Base-by-base conservation (phyloP, 2,329 filamentous ascomycete species). In the Aspergillus felis region DNA sequence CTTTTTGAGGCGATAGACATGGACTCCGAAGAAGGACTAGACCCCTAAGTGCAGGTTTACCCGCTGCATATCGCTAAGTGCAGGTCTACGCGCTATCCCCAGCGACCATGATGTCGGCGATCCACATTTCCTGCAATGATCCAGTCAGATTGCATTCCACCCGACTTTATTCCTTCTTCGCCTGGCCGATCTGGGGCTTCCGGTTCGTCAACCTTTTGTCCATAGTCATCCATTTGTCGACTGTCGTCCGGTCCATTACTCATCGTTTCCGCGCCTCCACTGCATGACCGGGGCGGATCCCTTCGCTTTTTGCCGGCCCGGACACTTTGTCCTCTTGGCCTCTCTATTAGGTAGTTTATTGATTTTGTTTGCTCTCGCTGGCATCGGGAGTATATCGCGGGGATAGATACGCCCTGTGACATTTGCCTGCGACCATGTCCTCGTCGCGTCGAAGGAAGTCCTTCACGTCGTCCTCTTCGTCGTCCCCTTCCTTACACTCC, bases 41-140 rank as follows among this genome's bases (percentile, higher is more conserved):
- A 59, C 61, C 58, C 57, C 64, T 64, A 67, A 66, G 59, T 59
- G 64, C 64, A 66, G 56, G 64, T 65, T 54, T 56, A 60, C 32
- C 48, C 58, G 57, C 54, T 42, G 35, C 61, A 69, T 65, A 61
- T 68, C 70, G 62, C 68, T 73, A 72, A 74, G 71, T 69, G 71
- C 71, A 70, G 66, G 70, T 67, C 58, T 62, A 63, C 60, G 60
- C 58, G 64, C 49, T 63, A 65, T 14, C 10, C 28, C 28, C 41
- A 44, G 12, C 35, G 24, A 46, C 46, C 51, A 57, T 53, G 54
- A 50, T 50, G 49, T 47, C 53, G 38, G 53, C 28, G 47, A 57
- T 51, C 51, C 32, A 20, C 22, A 12, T 25, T n/a, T 10, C 24
- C 24, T 27, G 4, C 53, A 55, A 52, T 66, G 59, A 65, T 65